Base-by-base conservation (phyloP, 192 early-diverging fungal species). In the Linnemannia zychae region DNA sequence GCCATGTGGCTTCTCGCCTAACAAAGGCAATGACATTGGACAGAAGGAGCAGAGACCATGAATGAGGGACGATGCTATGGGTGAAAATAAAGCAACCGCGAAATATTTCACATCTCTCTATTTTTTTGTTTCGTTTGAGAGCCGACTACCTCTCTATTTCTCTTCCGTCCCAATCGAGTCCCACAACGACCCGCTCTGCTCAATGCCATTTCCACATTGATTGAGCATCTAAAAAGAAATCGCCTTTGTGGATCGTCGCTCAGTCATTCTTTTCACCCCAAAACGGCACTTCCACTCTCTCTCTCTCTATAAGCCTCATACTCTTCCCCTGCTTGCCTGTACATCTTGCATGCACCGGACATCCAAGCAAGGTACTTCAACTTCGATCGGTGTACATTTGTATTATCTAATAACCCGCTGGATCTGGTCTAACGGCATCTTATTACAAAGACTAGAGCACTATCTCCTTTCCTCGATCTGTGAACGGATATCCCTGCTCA, bases 1-100 rank as follows among this genome's bases (percentile, higher is more conserved):
- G 33, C 67, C 67, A 69, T 69, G 67, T 69, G 67, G 67, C 20
- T 69, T 36, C 36, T n/a, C 22, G 57, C 57, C 24, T 28, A 63
- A 63, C 57, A 63, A 63, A 63, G 28, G 12, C 12, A 31, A 0
- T 28, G 57, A 31, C 2, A 11, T n/a, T 50, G 18, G 40, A 63
- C 11, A 31, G 24, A 13, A 24, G 24, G 53, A 7, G 31, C 12
- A 2, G 24, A 63, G 57, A 24, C 24, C 57, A 63, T 31, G 57
- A 2, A n/a, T 57, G 52, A 57, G 9, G 15, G 28, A 33, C n/a
- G 28, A 28, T 44, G 3, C 9, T 44, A 44, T 9, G n/a, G n/a
- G n/a, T n/a, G 7, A 60, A 22, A 60, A 60, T 2, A 31, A 60
- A 60, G 28, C 15, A 63, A 63, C 57, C 12, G 57, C 57, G 57